Percentiles rank a stretch among this genome's conserved stretches.
phyloP scores from a whole-genome alignment of 495 filamentous ascomycete genomes.

The Penicillium crystallinum region DNA sequence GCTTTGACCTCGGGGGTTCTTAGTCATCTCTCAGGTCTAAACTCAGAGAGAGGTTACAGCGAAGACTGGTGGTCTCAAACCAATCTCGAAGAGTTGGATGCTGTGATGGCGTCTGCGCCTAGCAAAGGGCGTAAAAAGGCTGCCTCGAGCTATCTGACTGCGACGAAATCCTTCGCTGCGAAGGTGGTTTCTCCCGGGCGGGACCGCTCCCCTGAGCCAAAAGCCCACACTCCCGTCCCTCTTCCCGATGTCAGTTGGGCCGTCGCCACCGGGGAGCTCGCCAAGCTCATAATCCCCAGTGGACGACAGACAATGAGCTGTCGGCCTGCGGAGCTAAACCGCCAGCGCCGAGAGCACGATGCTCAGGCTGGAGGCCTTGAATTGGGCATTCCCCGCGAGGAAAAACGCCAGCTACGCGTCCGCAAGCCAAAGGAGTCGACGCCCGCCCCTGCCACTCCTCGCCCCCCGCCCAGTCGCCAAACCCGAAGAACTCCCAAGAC shows the following conservation, averaged over 20 bases:
- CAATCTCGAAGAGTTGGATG: slow-evolving; percentile 62
- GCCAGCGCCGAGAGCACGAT: background rate
- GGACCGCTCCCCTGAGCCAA: slow-evolving; percentile 40
- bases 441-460: background rate
- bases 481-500: background rate
- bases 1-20: slow-evolving; percentile 82
- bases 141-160: slow-evolving; percentile 62
- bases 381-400: background rate
- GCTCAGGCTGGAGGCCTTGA: background rate
- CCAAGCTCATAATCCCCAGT: slow-evolving; percentile 73
- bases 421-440: background rate
- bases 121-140: slow-evolving; percentile 48
- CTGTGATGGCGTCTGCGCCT: slow-evolving; percentile 41
- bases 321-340: slow-evolving; percentile 61
- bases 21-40: slow-evolving; percentile 79
- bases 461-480: background rate
- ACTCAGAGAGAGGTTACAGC: slow-evolving; percentile 7
- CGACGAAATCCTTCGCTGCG: slow-evolving; percentile 73
- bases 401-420: background rate
- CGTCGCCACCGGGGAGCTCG: slow-evolving; percentile 71
- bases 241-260: slow-evolving; percentile 80
- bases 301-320: slow-evolving; percentile 67
- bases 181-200: slow-evolving; percentile 59
- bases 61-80: slow-evolving; percentile 68
- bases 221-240: slow-evolving; percentile 44